Evolutionary conservation across 2,329 filamentous ascomycete species (phyloP), one percentile per base, ranked within the genome.

Genomic region (Talaromyces sp.): DNA sequence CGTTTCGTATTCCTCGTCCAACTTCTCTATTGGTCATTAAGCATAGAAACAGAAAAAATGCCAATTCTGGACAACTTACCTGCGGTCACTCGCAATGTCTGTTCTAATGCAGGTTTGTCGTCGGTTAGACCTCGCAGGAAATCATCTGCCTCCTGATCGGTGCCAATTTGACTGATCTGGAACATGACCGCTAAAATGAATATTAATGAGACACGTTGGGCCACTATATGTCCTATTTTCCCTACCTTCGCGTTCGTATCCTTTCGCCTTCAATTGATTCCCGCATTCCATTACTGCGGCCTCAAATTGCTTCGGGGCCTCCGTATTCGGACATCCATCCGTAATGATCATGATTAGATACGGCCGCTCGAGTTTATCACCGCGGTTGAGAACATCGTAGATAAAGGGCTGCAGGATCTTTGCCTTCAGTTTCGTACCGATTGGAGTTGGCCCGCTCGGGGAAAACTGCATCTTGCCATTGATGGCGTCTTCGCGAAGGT

Each of bases 121-220:
- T 57, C 56, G 9, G n/a, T 14, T 30, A 57, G 36, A 12, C 27
- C 34, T 4, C 44, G 23, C 36, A 57, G 31, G 27, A 57, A 57
- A n/a, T 44, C 9, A 6, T 30, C 23, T 14, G 56, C 23, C 16
- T 47, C 27, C 33, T 18, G 23, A 47, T 57, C 56, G 14, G 12
- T 28, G 5, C 56, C 56, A 42, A 57, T 47, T 40, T 47, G 56
- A 40, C 56, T 57, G 9, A 57, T 40, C 23, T 57, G 56, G 27
- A 57, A 57, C n/a, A 14, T 36, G 12, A 57, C 56, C 56, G 56
- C 56, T 57, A 28, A 42, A 28, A 27, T 5, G n/a, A 36, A 56
- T 23, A 40, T 57, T 10, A 44, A 33, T 18, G 28, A 57, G 23
- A 27, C 10, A 23, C 27, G 18, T 3, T 42, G 27, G 10, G 12